Base-by-base conservation (phyloP, 768 basidiomycete genomes). In the Collybia mongolica region DNA sequence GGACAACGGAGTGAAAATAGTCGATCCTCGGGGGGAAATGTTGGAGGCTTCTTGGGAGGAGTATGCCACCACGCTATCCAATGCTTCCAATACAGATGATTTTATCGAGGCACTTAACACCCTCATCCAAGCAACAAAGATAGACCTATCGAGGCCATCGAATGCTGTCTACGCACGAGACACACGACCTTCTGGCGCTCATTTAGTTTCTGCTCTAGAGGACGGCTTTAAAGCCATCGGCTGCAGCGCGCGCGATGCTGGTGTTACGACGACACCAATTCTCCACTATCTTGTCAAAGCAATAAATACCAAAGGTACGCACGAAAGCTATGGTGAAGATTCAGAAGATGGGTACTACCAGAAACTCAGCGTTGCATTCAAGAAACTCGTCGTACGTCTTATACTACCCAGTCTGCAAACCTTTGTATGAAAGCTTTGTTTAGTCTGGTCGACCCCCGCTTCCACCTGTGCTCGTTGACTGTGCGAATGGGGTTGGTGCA, bases 1-100 rank as follows among this genome's bases (percentile, higher is more conserved):
- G 93, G 97, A 99, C 67, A 99, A 99, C 65, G 97, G 97, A 23
- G 97, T 98, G 55, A 99, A 99, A 70, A 81, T 99, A 35, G 93
- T 99, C 35, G 97, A 99, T 71, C 93, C 97, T 18, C 85, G 83
- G 12, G 97, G 97, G 18, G 96, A 99, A 68, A 99, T 99, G 97
- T 79, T 99, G 8, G 90, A 97, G 64, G 74, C 88, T 2, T 79
- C 89, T 35, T 99, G 97, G 97, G 97, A 99, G 66, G 62, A 63
- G 1, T 82, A 95, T 65, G 94, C 95, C 5, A 96, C 97, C 8
- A 69, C 70, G 6, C 72, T 99, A 12, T 89, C 96, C 49, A 98
- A 98, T 64, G 90, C 91, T 23, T 56, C 79, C 5, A 83, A 83
- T 19, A 82, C 88, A 6, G 80, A 82, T 47, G 85, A 82, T n/a